These are phyloP conservation scores for Diaporthe aspalathi DNA, from an alignment of 2,329 filamentous ascomycete species.

Conservation along the genomic window DNA sequence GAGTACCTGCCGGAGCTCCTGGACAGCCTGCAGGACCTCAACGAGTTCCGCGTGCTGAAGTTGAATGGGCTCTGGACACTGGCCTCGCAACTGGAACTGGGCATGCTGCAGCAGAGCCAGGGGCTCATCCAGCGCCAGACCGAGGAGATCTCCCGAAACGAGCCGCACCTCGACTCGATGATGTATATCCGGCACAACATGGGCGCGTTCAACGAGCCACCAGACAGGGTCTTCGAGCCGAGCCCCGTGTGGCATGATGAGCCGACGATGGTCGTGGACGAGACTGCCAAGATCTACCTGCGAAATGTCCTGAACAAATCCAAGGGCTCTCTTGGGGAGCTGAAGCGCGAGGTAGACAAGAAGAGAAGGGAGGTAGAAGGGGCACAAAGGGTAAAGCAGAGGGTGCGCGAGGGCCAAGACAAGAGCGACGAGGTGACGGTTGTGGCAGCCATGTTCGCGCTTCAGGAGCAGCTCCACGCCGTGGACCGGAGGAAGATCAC, in stretches of 20 bases:
- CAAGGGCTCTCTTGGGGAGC: constrained; percentile 82
- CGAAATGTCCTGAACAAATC: constrained; percentile 93
- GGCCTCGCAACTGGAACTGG: constrained; percentile 82
- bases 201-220: constrained; percentile 82
- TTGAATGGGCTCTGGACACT: constrained; percentile 88
- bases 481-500: constrained; percentile 86
- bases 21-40: constrained; percentile 92
- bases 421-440: constrained; percentile 90
- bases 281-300: constrained; percentile 87
- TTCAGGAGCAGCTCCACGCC: constrained; percentile 88
- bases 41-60: constrained; percentile 86
- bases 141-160: constrained; percentile 87
- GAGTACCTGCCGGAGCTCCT: constrained; percentile 95
- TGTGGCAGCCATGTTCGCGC: constrained; percentile 82
- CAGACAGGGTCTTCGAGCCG: constrained; percentile 88
- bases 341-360: constrained; percentile 85
- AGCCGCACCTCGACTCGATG: constrained; percentile 90
- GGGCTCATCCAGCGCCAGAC: constrained; percentile 78
- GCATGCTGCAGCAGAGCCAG: constrained; percentile 79
- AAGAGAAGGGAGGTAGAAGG: constrained; percentile 87
- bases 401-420: constrained; percentile 84
- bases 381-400: constrained; percentile 78
- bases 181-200: constrained; percentile 98
- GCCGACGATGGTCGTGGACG: constrained; percentile 85
- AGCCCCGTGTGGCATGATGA: constrained; percentile 98